Evolutionary conservation across 164 flowering plant genomes (phyloP).

Genomic region (Euptelea pleiosperma): DNA sequence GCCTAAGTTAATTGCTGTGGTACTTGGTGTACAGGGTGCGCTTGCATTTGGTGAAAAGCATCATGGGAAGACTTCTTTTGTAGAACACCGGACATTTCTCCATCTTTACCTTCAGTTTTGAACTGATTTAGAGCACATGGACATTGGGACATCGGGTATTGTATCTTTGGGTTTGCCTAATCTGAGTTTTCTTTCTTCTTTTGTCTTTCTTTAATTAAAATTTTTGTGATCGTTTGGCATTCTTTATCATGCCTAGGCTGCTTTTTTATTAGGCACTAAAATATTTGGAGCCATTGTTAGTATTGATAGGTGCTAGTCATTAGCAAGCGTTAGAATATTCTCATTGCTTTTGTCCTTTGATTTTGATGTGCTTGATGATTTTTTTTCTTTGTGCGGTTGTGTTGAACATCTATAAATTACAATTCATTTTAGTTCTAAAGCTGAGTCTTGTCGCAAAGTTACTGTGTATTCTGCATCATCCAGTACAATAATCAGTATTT

Average conservation of each 20-base stretch:
- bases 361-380: neutral
- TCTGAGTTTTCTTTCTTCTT: too few species aligned
- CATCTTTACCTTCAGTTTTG: conserved; percentile 99
- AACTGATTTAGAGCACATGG: too few species aligned
- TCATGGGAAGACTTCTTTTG: conserved; percentile 91
- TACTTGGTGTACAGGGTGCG: conserved; percentile 39
- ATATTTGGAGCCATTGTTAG: neutral
- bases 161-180: too few species aligned
- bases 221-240: too few species aligned
- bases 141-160: too few species aligned
- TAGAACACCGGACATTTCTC: conserved; percentile 91
- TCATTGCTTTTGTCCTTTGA: neutral
- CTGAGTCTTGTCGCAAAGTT: neutral
- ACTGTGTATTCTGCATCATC: too few species aligned
- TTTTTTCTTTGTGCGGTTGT: neutral
- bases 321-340: too few species aligned
- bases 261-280: too few species aligned
- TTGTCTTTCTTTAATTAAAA: too few species aligned
- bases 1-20: conserved; percentile 1
- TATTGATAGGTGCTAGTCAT: neutral
- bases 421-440: neutral
- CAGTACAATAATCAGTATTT: too few species aligned
- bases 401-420: neutral
- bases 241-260: too few species aligned
- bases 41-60: conserved; percentile 55